Evolutionary conservation across 1,284 basidiomycete genomes (phyloP), one percentile per base, ranked within the genome.

Genomic region (Golubevia pallescens): DNA sequence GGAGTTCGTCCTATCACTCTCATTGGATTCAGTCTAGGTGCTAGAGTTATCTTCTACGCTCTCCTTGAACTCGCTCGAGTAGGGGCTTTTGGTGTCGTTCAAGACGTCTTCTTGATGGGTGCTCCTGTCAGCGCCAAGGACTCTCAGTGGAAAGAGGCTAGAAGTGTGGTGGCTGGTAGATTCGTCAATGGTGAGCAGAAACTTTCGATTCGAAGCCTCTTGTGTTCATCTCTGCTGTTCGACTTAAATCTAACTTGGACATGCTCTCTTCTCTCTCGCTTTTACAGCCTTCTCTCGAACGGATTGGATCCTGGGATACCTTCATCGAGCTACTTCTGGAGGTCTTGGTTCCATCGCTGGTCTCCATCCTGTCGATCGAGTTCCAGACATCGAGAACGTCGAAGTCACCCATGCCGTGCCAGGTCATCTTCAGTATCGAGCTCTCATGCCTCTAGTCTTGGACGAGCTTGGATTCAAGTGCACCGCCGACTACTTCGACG

Each of bases 401-500:
- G 82, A 85, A 57, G 80, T 85, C 52, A 85, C 82, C 0, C 73
- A 81, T 20, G 63, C 77, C 2, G 81, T 85, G 8, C 82, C 82
- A 0, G 82, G 82, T 5, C 82, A 85, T 58, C 65, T 85, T 2
- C 71, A 71, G 16, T 85, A 85, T 57, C 78, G 82, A 16, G 73
- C 81, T 1, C 58, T 83, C 58, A 85, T 80, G 73, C 82, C 82
- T 23, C 70, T 84, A 5, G 80, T 85, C 8, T 70, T 85, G 19
- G 67, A 77, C 58, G 78, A 85, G 71, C 73, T 85, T 3, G 81
- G 81, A 42, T 85, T 85, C 69, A 70, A 74, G 48, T 78, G 75
- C 16, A 84, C 81, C 0, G 81, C 81, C 1, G 82, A 85, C 67
- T 85, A 82, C 73, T 85, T 85, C 70, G 82, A 85, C 63, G 82